These are phyloP conservation scores for Solanum sejunctum DNA, from an alignment of 257 asterid genomes.

Conservation along the genomic window DNA sequence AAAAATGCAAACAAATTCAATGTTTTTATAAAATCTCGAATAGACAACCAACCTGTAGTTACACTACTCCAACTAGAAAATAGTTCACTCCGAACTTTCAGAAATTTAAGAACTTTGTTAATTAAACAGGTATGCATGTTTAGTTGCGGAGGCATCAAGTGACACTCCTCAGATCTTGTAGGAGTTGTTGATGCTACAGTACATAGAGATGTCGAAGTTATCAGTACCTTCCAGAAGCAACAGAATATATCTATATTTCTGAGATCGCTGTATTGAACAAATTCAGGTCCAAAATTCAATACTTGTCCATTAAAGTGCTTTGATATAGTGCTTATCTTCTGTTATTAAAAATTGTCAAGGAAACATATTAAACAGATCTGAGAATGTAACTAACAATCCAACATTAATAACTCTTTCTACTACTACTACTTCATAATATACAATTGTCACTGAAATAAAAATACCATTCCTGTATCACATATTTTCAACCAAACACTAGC, in stretches of 20 bases:
- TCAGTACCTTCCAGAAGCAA: conserved; percentile 50
- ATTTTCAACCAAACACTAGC: background rate
- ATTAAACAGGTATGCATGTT: conserved; percentile 59
- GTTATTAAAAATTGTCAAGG: background rate
- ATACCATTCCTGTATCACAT: background rate
- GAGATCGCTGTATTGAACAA: conserved; percentile 77
- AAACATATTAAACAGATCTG: background rate
- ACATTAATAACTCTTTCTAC: background rate
- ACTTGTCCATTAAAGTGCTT: background rate
- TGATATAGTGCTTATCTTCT: background rate
- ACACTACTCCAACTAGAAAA: background rate
- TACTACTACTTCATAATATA: background rate
- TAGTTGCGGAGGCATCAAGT: conserved; percentile 51
- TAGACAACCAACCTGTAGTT: too few species aligned
- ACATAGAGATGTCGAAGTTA: conserved; percentile 41
- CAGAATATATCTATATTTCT: conserved; percentile 75
- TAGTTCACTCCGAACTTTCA: background rate
- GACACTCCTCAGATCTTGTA: conserved; percentile 17
- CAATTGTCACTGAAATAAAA: background rate
- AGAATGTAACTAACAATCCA: background rate
- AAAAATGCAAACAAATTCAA: too few species aligned
- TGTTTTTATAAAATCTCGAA: too few species aligned
- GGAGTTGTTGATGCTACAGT: conserved; percentile 86
- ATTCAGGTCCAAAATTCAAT: conserved; percentile 36
- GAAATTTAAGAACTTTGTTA: background rate